A percentile compares a stretch with the other conserved stretches of the same genome.
phyloP scores from a whole-genome alignment of 1,139 yeast species.

The Meyerozyma elateridarum region DNA sequence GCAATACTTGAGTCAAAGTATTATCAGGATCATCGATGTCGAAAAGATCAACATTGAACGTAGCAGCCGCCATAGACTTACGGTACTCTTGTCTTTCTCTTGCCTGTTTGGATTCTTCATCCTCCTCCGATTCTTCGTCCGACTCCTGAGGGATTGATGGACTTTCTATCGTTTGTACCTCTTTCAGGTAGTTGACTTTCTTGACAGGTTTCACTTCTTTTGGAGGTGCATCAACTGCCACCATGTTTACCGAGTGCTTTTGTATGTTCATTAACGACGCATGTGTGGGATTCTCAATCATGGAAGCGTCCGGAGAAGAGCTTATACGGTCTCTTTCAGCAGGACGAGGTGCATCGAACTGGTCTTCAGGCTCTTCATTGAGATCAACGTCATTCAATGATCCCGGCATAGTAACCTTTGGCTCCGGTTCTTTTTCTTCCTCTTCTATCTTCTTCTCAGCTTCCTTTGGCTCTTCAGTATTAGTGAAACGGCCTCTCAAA shows the following conservation, averaged over 20 bases:
- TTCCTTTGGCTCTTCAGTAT: conserved; percentile 12
- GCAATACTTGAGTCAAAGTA: conserved; percentile 76
- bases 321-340: too few relatives aligned
- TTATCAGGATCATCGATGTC: conserved; percentile 85
- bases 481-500: conserved; percentile 27
- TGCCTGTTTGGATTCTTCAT: conserved; percentile 28
- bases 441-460: conserved; percentile 2
- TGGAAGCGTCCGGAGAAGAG: conserved; percentile 1
- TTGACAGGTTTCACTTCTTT: conserved; percentile 4
- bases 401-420: conserved; percentile 2
- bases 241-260: conserved; percentile 7
- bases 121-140: conserved; percentile 19
- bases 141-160: conserved; percentile 8
- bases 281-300: conserved; percentile 1
- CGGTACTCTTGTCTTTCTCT: conserved; percentile 46
- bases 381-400: neutral
- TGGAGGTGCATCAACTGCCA: conserved; percentile 5
- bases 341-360: neutral
- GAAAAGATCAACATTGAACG: conserved; percentile 67
- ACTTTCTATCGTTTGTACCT: conserved; percentile 4
- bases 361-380: neutral
- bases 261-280: conserved; percentile 6
- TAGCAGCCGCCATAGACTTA: conserved; percentile 49
- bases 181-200: conserved; percentile 3
- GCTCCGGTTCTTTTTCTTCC: conserved; percentile 1